Conservation (phyloP, 2,329 filamentous ascomycete genomes). For the Fusarium sp. region DNA sequence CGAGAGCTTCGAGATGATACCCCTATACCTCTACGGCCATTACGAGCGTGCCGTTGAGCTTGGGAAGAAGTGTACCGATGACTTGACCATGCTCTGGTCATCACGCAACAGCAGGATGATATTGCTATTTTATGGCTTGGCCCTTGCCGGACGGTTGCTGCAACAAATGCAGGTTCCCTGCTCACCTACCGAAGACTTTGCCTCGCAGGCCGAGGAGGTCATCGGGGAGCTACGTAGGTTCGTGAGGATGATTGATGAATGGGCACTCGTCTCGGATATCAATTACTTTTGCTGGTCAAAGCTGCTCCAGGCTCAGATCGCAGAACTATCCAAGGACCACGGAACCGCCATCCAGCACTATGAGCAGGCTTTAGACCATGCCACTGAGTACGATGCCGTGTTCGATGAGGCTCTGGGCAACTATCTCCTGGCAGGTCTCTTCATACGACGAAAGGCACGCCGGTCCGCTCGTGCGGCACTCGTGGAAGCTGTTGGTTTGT, state of each 20-base stretch:
- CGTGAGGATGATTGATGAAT: conserved; percentile 72
- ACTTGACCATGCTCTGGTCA: conserved; percentile 67
- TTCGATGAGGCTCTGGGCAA: conserved; percentile 81
- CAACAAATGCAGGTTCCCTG: conserved; percentile 63
- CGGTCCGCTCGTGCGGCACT: conserved; percentile 78
- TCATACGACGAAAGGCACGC: conserved; percentile 73
- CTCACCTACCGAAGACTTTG: conserved; percentile 56
- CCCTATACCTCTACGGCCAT: conserved; percentile 72
- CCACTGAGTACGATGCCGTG: conserved; percentile 72
- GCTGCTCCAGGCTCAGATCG: conserved; percentile 75
- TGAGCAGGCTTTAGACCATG: conserved; percentile 79
- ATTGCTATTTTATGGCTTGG: conserved; percentile 71
- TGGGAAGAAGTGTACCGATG: conserved; percentile 62
- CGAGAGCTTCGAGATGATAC: conserved; percentile 73
- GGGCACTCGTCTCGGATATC: conserved; percentile 72
- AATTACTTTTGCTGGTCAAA: conserved; percentile 80
- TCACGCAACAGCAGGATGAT: conserved; percentile 68
- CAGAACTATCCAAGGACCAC: conserved; percentile 70
- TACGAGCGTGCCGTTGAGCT: conserved; percentile 70
- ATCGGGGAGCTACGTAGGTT: conserved; percentile 66
- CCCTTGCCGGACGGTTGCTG: conserved; percentile 65
- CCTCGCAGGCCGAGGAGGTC: conserved; percentile 59
- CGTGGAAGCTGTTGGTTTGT: conserved; percentile 75
- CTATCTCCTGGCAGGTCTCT: conserved; percentile 79
- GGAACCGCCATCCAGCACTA: conserved; percentile 72